Percentiles rank a stretch among this genome's conserved stretches.
phyloP scores from a whole-genome alignment of 2,329 filamentous ascomycete genomes.

The Colletotrichum falcatum region DNA sequence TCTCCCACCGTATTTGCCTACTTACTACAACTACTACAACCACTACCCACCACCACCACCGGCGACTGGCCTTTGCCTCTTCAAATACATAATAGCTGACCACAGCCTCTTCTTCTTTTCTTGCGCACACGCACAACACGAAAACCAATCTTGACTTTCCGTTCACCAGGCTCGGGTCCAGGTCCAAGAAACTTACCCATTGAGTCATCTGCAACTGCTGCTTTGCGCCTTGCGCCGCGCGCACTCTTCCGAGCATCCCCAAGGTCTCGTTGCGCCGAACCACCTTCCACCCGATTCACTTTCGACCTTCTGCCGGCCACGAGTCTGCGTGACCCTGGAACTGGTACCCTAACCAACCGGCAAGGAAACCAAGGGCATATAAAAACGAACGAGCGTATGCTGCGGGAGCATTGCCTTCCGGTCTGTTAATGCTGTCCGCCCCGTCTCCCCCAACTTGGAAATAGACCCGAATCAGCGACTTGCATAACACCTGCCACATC shows the following conservation, averaged over 20 bases:
- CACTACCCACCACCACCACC: slow-evolving; percentile 7
- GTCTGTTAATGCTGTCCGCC: slow-evolving; percentile 43
- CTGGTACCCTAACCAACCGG: slow-evolving; percentile 21
- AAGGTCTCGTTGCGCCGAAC: slow-evolving; percentile 34
- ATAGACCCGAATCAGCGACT: slow-evolving; percentile 57
- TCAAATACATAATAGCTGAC: slow-evolving; percentile 27
- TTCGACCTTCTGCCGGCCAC: slow-evolving; percentile 32
- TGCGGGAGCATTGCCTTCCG: slow-evolving; percentile 32
- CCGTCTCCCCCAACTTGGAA: slow-evolving; percentile 47
- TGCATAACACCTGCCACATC: slow-evolving; percentile 62
- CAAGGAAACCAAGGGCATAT: slow-evolving; percentile 8
- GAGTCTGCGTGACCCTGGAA: slow-evolving; percentile 24
- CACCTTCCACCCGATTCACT: slow-evolving; percentile 26
- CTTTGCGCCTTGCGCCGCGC: slow-evolving; percentile 37
- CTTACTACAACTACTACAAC: slow-evolving; percentile 13
- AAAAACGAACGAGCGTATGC: slow-evolving; percentile 34
- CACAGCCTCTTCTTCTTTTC: slow-evolving; percentile 6
- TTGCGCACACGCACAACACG: background rate
- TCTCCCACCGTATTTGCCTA: slow-evolving; percentile 19
- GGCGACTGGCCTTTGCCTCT: slow-evolving; percentile 19
- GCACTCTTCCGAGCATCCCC: slow-evolving; percentile 18
- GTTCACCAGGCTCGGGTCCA: slow-evolving; percentile 11
- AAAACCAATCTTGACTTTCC: slow-evolving; percentile 4
- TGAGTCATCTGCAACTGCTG: slow-evolving; percentile 38
- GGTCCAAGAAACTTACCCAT: slow-evolving; percentile 14